Base-by-base conservation (phyloP, 1,284 basidiomycete genomes). In the Ceratobasidium sp. region DNA sequence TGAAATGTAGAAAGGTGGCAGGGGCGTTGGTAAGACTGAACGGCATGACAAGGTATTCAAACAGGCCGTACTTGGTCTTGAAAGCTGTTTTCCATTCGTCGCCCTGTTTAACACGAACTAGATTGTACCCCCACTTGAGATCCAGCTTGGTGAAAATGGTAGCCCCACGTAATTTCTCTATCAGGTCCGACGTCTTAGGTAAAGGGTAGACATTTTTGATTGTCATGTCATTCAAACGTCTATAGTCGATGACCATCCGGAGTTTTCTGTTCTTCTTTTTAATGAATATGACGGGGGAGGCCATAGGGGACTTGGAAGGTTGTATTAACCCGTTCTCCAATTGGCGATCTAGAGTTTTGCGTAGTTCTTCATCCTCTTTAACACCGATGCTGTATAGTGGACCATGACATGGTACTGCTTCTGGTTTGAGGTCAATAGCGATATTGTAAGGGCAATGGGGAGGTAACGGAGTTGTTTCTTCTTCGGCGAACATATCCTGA, bases 261-360 rank as follows among this genome's bases (percentile, higher is more conserved):
- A 86, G 78, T 0, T 79, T 71, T 1, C 87, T 85, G 78, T 86
- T 85, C 80, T 88, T 89, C 80, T 89, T 88, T 65, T 83, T 83
- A 38, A 87, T 84, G 78, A 89, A 89, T 0, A 90, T 83, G 54
- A 89, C 81, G 0, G 86, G 86, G 0, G 87, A 80, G 0, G 81
- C 85, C n/a, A 82, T 82, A 5, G 85, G 81, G 6, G 85, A 86
- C 35, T 68, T 70, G 0, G 85, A 86, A 16, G 76, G 79, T 0
- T 83, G 80, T 76, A 87, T 87, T 23, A 78, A 77, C 5, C 76
- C 69, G 20, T 55, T 62, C 4, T n/a, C 8, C 7, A 79, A 48
- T 20, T 68, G 75, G 2, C 69, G 52, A 14, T 80, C 59, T 14
- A 80, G 20, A 7, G 55, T 70, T 18, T 20, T 30, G n/a, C 30